Evolutionary conservation across 2,329 filamentous ascomycete species (phyloP), one percentile per base, ranked within the genome.

Genomic region (Trichoderma asperellum): DNA sequence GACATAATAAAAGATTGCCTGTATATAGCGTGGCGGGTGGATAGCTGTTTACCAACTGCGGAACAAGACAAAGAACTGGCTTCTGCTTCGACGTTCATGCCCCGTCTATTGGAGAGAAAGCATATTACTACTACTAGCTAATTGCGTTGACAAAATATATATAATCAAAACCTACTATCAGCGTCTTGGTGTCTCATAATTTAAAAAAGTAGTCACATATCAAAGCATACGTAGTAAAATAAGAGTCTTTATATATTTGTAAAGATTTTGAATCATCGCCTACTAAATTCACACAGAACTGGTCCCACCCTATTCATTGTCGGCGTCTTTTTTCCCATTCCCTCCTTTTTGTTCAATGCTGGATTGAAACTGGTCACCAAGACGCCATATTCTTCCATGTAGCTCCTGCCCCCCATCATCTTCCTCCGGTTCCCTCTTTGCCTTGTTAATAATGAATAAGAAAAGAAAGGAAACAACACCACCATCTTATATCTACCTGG

Each of bases 401-500:
- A 35, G 29, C 34, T 10, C 18, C 32, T 40, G n/a, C n/a, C 60
- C 40, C n/a, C 16, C 5, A 29, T 32, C 27, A 34, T 29, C 27
- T 11, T n/a, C 57, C 5, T 5, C 64, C 11, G 21, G 8, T 34
- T 56, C 29, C 52, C 37, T 18, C 29, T 62, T 68, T 68, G 27
- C 53, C 32, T 68, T 21, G 59, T 29, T 56, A 29, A 34, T 1
- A 18, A 47, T 21, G 1, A 29, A 18, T 29, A 56, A 56, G n/a
- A 32, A 14, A 10, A 63, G n/a, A 34, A 35, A 1, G n/a, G 27
- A 63, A 10, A 40, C 18, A 34, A 58, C 56, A 34, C 60, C 68
- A 55, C 59, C 59, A 49, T 63, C 18, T 43, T 43, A 43, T 43
- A 43, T 43, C 67, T 63, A 63, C 52, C 59, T 43, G n/a, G 32